phyloP scores from a whole-genome alignment of 1,139 yeast species.

The Zygosaccharomyces sapae region DNA sequence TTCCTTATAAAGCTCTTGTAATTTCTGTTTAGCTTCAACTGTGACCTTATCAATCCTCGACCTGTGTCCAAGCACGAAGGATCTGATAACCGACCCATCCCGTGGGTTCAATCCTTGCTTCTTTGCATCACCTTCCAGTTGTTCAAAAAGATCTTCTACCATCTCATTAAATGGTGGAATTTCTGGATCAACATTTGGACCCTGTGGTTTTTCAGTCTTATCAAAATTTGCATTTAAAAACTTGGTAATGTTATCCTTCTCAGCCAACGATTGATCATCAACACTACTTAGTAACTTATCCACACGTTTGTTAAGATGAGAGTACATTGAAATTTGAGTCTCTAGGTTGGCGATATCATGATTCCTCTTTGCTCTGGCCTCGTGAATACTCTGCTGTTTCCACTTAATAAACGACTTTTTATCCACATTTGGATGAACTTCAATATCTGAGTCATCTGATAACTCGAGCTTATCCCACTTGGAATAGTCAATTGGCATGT shows the following conservation, averaged over 20 bases:
- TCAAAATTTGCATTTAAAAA: conserved; percentile 52
- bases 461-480: conserved; percentile 96
- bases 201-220: conserved; percentile 47
- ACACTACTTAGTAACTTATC: conserved; percentile 48
- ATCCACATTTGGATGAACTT: conserved; percentile 98
- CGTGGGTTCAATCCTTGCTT: conserved; percentile 47
- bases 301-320: conserved; percentile 66
- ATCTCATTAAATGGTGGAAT: conserved; percentile 85
- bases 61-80: conserved; percentile 54
- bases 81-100: conserved; percentile 43
- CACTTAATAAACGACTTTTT: conserved; percentile 86
- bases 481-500: conserved; percentile 83
- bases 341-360: conserved; percentile 69
- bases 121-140: conserved; percentile 55
- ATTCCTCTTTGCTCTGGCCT: conserved; percentile 78
- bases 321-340: conserved; percentile 73
- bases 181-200: conserved; percentile 55
- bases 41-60: conserved; percentile 63
- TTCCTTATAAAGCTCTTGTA: conserved; percentile 65
- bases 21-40: conserved; percentile 53
- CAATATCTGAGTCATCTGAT: conserved; percentile 93
- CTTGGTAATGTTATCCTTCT: conserved; percentile 41
- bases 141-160: conserved; percentile 83
- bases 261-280: conserved; percentile 42
- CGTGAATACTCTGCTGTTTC: conserved; percentile 98